These are phyloP conservation scores for Glomus cerebriforme DNA, from an alignment of 192 early-diverging fungal genomes.

Conservation along the genomic window DNA sequence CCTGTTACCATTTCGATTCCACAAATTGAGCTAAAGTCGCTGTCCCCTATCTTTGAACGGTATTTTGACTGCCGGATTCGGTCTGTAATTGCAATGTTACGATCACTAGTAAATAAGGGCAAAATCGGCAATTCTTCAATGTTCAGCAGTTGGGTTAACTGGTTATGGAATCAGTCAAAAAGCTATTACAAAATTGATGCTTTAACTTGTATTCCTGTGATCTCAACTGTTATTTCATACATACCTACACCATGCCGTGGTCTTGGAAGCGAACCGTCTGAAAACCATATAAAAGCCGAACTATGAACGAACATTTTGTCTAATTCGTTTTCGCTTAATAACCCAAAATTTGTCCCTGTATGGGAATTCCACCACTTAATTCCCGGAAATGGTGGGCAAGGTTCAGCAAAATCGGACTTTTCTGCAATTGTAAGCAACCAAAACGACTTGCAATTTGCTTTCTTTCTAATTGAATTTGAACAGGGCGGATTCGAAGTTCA, in stretches of 20 bases:
- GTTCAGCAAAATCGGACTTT: slow-evolving; percentile 16
- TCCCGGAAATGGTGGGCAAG: slow-evolving; percentile 6
- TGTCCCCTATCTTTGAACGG: slow-evolving; percentile 22
- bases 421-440: slow-evolving; percentile 14
- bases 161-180: not conserved
- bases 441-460: not conserved
- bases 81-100: slow-evolving; percentile 12
- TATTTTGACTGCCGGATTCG: slow-evolving; percentile 17
- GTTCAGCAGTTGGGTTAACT: not conserved
- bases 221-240: slow-evolving; percentile 11
- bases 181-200: slow-evolving; percentile 15
- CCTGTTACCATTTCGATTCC: not conserved
- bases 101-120: slow-evolving; percentile 18
- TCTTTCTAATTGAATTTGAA: slow-evolving; percentile 23
- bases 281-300: slow-evolving; percentile 27
- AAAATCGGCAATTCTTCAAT: slow-evolving; percentile 2
- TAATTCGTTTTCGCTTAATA: not conserved
- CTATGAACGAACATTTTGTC: slow-evolving; percentile 24
- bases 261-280: slow-evolving; percentile 19
- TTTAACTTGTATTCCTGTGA: not conserved
- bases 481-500: slow-evolving; percentile 12
- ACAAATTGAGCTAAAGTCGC: slow-evolving; percentile 12
- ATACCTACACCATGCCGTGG: slow-evolving; percentile 26
- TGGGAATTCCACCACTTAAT: slow-evolving; percentile 27
- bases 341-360: slow-evolving; percentile 13